Percentiles rank a stretch among this genome's conserved stretches.
phyloP scores from a whole-genome alignment of 805 yeast genomes.

The Zygosaccharomyces bailii region DNA sequence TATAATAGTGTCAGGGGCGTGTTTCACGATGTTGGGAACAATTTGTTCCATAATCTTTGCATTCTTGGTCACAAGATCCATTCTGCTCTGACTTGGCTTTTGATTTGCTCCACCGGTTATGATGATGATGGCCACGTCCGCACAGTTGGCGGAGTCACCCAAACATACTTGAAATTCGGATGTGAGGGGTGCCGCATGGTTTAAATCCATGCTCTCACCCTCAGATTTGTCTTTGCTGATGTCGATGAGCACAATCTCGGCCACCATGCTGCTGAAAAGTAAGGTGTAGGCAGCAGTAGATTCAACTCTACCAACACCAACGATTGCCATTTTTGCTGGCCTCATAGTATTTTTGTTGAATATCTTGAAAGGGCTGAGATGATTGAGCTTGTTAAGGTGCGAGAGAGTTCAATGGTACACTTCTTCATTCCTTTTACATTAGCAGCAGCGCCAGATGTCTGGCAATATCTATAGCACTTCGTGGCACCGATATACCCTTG shows the following conservation, averaged over 20 bases:
- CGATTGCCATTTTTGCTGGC: constrained; percentile 11
- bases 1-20: constrained; percentile 14
- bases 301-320: constrained; percentile 15
- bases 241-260: constrained; percentile 14
- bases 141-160: constrained; percentile 13
- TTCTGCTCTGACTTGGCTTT: constrained; percentile 14
- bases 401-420: not conserved
- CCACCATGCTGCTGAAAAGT: constrained; percentile 12
- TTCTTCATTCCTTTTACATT: not conserved
- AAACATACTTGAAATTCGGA: constrained; percentile 5
- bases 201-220: constrained; percentile 15
- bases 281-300: constrained; percentile 15
- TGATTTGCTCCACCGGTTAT: constrained; percentile 15
- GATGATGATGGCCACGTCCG: constrained; percentile 12
- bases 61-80: constrained; percentile 14
- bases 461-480: not conserved
- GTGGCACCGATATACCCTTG: not conserved
- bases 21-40: constrained; percentile 13
- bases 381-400: not conserved
- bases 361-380: not conserved
- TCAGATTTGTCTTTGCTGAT: constrained; percentile 11
- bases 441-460: not conserved
- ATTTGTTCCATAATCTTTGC: constrained; percentile 14
- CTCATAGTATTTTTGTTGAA: not conserved
- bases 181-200: constrained; percentile 13